A percentile compares a stretch with the other conserved stretches of the same genome.
Evolutionary conservation across 2,329 filamentous ascomycete species (phyloP).

Genomic region (Dendrostoma leiphaemia): DNA sequence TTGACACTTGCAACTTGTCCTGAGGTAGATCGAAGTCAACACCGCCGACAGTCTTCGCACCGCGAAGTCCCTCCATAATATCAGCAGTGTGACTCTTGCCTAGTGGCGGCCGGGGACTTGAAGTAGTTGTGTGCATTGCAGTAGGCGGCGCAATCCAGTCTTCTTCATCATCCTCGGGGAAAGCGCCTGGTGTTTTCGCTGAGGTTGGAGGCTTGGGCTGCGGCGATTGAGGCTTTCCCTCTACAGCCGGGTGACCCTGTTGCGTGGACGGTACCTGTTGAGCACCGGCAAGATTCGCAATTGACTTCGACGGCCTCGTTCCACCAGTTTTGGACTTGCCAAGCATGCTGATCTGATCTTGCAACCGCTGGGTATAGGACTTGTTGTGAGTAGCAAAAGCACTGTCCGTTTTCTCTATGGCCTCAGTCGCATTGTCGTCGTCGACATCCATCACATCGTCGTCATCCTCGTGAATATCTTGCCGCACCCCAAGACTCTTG

Average conservation of each 20-base stretch:
- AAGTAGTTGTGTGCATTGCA: slow-evolving; percentile 32
- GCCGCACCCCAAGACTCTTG: slow-evolving; percentile 60
- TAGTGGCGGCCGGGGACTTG: slow-evolving; percentile 49
- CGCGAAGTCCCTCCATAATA: slow-evolving; percentile 55
- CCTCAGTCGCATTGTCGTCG: slow-evolving; percentile 34
- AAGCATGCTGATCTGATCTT: slow-evolving; percentile 83
- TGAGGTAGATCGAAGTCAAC: slow-evolving; percentile 45
- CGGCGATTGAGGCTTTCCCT: slow-evolving; percentile 27
- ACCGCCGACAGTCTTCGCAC: slow-evolving; percentile 47
- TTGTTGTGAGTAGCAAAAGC: slow-evolving; percentile 68
- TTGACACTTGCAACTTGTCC: slow-evolving; percentile 33
- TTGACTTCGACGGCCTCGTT: slow-evolving; percentile 47
- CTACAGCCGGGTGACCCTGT: slow-evolving; percentile 24
- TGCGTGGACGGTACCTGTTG: slow-evolving; percentile 30
- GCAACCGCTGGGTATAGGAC: slow-evolving; percentile 88
- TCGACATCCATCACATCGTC: slow-evolving; percentile 54
- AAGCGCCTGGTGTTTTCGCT: slow-evolving; percentile 53
- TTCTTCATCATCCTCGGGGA: slow-evolving; percentile 59
- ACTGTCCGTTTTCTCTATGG: slow-evolving; percentile 45
- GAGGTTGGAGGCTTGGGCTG: slow-evolving; percentile 32
- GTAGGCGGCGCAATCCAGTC: slow-evolving; percentile 61
- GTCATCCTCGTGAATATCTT: slow-evolving; percentile 47
- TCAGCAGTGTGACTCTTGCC: slow-evolving; percentile 62
- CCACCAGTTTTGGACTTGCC: slow-evolving; percentile 55
- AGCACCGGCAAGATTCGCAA: slow-evolving; percentile 34